These are phyloP conservation scores for Carnegiea gigantea DNA, from an alignment of 179 eudicot genomes.

Conservation along the genomic window DNA sequence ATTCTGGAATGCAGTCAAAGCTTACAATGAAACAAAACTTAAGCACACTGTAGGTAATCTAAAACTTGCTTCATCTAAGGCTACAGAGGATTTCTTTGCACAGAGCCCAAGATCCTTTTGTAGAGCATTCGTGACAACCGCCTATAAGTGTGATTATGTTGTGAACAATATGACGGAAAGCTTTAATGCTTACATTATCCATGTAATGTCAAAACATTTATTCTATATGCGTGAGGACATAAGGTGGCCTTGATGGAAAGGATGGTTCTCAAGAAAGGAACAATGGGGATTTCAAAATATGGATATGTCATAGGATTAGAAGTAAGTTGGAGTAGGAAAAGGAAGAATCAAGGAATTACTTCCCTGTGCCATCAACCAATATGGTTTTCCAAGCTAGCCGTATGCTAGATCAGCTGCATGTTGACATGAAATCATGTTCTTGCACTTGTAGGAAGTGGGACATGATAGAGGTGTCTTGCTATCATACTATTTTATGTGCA, in stretches of 20 bases:
- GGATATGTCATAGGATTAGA: background rate
- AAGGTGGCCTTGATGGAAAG: background rate
- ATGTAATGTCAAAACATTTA: background rate
- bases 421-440: background rate
- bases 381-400: background rate
- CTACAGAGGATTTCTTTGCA: background rate
- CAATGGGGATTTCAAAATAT: background rate
- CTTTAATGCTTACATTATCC: background rate
- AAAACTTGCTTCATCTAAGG: background rate
- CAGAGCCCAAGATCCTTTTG: background rate
- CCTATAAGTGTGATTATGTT: background rate
- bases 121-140: background rate
- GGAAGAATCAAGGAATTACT: background rate
- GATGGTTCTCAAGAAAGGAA: background rate
- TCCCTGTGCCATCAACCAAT: background rate
- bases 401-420: background rate
- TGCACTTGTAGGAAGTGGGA: background rate
- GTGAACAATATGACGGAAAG: constrained; percentile 1
- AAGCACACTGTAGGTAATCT: background rate
- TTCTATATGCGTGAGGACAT: constrained; percentile 4
- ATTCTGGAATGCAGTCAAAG: background rate
- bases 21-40: background rate
- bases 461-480: background rate
- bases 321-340: background rate
- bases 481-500: background rate